Evolutionary conservation across 257 asterid genomes (phyloP).

Genomic region (Galeopsis tetrahit): DNA sequence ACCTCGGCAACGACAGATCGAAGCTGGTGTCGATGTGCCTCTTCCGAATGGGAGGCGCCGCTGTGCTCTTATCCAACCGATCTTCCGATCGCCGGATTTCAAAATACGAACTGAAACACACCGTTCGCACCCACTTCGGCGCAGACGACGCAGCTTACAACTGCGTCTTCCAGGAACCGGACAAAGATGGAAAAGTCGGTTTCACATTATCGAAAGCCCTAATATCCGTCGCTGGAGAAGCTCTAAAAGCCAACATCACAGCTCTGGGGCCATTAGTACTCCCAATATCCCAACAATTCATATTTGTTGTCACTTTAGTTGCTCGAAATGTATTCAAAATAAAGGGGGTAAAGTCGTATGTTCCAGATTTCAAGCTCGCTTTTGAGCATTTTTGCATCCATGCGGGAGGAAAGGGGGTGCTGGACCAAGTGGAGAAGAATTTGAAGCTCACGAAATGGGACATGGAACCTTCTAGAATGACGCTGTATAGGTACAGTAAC

Average conservation of each 20-base stretch:
- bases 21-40: slow-evolving; percentile 36
- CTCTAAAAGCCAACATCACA: slow-evolving; percentile 31
- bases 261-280: slow-evolving; percentile 32
- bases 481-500: slow-evolving; percentile 42
- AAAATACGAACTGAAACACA: slow-evolving; percentile 35
- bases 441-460: slow-evolving; percentile 37
- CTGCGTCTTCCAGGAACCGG: slow-evolving; percentile 28
- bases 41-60: slow-evolving; percentile 43
- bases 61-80: slow-evolving; percentile 35
- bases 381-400: slow-evolving; percentile 48
- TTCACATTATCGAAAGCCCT: slow-evolving; percentile 11
- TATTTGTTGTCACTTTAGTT: slow-evolving; percentile 26
- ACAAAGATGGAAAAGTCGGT: slow-evolving; percentile 19
- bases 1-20: slow-evolving; percentile 25
- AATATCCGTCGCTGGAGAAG: slow-evolving; percentile 25
- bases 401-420: slow-evolving; percentile 44
- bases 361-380: slow-evolving; percentile 46
- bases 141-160: slow-evolving; percentile 34
- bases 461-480: slow-evolving; percentile 55
- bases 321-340: slow-evolving; percentile 32
- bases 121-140: slow-evolving; percentile 32
- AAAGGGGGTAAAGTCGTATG: slow-evolving; percentile 29
- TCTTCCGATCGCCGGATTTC: slow-evolving; percentile 20
- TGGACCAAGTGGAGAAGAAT: slow-evolving; percentile 43
- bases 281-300: slow-evolving; percentile 30